Conservation (phyloP, 495 filamentous ascomycete species). For the Lasiosphaeriaceae sp. region DNA sequence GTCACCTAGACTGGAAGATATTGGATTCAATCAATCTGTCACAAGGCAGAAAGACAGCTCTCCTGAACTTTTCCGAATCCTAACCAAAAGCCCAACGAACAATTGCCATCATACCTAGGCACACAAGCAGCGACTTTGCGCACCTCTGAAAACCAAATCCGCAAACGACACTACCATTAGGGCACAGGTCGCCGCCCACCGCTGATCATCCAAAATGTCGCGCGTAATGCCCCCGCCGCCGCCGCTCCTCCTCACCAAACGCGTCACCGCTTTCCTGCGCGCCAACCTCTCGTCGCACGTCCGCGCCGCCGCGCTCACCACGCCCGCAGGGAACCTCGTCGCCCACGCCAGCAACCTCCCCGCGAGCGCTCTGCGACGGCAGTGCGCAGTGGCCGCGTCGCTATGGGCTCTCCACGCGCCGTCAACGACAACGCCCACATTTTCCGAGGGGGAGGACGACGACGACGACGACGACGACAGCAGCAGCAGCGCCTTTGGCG, state of each 20-base stretch:
- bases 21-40: too few species aligned
- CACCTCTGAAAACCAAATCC: too few species aligned
- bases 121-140: too few species aligned
- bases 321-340: constrained; percentile 45
- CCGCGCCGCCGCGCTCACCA: constrained; percentile 41
- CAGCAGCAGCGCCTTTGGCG: not conserved
- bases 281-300: constrained; percentile 41
- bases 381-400: constrained; percentile 46
- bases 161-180: not conserved
- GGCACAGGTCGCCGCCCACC: not conserved
- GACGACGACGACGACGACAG: too few species aligned
- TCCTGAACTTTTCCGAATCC: too few species aligned
- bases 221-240: constrained; percentile 28
- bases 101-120: too few species aligned
- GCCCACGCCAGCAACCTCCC: constrained; percentile 42
- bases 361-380: constrained; percentile 40
- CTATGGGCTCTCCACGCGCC: constrained; percentile 39
- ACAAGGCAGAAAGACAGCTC: too few species aligned
- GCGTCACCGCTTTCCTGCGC: constrained; percentile 46
- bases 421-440: too few species aligned
- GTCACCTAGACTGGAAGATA: too few species aligned
- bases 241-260: constrained; percentile 46
- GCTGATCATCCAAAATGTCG: constrained; percentile 8
- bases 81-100: too few species aligned
- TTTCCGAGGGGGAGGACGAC: too few species aligned